Evolutionary conservation across 805 yeast species (phyloP), one percentile per base, ranked within the genome.

Genomic region (Schizosaccharomyces japonicus): DNA sequence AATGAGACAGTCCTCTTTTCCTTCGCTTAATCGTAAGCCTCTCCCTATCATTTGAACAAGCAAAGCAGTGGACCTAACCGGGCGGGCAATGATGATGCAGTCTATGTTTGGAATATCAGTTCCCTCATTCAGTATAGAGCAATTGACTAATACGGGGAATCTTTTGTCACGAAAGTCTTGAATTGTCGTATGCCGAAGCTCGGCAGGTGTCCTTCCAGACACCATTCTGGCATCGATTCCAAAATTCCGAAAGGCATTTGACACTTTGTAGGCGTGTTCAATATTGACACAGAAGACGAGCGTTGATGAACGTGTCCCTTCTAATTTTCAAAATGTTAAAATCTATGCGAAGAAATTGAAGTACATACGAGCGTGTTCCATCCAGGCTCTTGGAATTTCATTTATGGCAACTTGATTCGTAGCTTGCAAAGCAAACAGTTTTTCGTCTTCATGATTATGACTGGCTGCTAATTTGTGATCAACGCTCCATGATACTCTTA

Each of bases 71-170:
- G 95, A 84, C 50, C 68, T 69, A 0, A 95, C 80, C 1, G 95
- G 94, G 30, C 95, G 63, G 3, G 81, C 80, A 29, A 85, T 60
- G 27, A 85, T 65, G 10, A 85, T 64, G 28, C 83, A 76, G 56
- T 85, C 95, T 49, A 84, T 78, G 51, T 76, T 76, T 2, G 95
- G 95, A 17, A 87, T 76, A 62, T 85, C 95, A 0, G 95, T 83
- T 0, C 96, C 96, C 59, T 85, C 96, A 0, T 94, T 85, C 54
- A 87, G 78, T 4, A 85, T 81, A 15, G 80, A 82, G 58, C 94
- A 90, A 57, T 87, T 87, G 63, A 90, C 70, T 28, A 85, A 61
- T 0, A 87, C 92, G 3, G 77, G 73, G 17, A 81, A 66, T 13
- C 67, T 57, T 0, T 90, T 84, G 0, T 61, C 54, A 51, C 67